phyloP scores from a whole-genome alignment of 768 basidiomycete species.

The Tephrocybe sp. region DNA sequence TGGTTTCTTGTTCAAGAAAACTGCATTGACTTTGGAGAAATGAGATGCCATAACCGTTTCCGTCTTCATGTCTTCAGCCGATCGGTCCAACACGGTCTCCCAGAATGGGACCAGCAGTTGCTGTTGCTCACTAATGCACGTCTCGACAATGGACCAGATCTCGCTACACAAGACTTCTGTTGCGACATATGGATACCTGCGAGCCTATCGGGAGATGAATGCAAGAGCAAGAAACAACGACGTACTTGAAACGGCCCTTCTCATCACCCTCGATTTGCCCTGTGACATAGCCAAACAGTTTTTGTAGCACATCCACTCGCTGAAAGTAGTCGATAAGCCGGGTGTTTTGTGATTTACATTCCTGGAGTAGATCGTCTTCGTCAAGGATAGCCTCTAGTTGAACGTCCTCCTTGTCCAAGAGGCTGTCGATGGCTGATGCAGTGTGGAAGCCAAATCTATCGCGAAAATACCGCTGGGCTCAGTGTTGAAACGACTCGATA shows the following conservation, averaged over 20 bases:
- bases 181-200: slow-evolving; percentile 87
- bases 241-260: slow-evolving; percentile 79
- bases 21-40: slow-evolving; percentile 92
- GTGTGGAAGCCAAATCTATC: slow-evolving; percentile 88
- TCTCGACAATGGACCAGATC: slow-evolving; percentile 92
- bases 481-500: slow-evolving; percentile 27
- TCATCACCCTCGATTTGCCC: slow-evolving; percentile 84
- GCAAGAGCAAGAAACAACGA: slow-evolving; percentile 14
- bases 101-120: slow-evolving; percentile 85
- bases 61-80: slow-evolving; percentile 83
- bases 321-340: slow-evolving; percentile 86
- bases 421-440: slow-evolving; percentile 83
- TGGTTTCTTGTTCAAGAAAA: slow-evolving; percentile 85
- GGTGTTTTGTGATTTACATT: slow-evolving; percentile 93
- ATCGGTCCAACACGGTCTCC: slow-evolving; percentile 80
- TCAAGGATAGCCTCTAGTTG: slow-evolving; percentile 88
- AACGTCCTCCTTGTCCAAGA: slow-evolving; percentile 88
- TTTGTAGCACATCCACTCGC: slow-evolving; percentile 75
- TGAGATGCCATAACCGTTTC: slow-evolving; percentile 86
- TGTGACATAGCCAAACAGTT: slow-evolving; percentile 80
- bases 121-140: slow-evolving; percentile 68
- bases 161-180: slow-evolving; percentile 96
- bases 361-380: slow-evolving; percentile 90
- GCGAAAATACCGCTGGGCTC: slow-evolving; percentile 31
- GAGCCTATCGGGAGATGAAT: background rate